Conservation (phyloP, 2,329 filamentous ascomycete species). For the Fusarium begoniae region DNA sequence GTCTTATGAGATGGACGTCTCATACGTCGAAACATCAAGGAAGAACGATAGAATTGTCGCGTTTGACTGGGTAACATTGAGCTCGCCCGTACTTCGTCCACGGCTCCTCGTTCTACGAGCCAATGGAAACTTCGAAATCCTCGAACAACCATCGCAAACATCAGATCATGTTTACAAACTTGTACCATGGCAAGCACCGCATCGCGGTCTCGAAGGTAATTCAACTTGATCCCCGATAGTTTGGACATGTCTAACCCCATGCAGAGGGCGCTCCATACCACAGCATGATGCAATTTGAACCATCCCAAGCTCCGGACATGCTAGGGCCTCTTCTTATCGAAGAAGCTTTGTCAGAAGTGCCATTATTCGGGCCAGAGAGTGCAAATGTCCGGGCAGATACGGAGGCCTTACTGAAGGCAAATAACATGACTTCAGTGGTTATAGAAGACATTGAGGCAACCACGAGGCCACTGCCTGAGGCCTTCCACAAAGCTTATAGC, state of each 20-base stretch:
- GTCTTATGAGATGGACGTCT: slow-evolving; percentile 70
- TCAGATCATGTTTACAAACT: slow-evolving; percentile 68
- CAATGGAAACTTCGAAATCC: slow-evolving; percentile 68
- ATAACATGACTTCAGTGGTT: slow-evolving; percentile 45
- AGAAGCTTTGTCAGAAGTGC: slow-evolving; percentile 61
- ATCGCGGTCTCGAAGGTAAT: slow-evolving; percentile 65
- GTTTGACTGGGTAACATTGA: slow-evolving; percentile 73
- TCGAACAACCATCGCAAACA: slow-evolving; percentile 68
- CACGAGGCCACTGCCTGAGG: slow-evolving; percentile 49
- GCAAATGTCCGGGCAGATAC: slow-evolving; percentile 54
- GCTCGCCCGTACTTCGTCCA: slow-evolving; percentile 63
- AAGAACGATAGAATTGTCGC: slow-evolving; percentile 71
- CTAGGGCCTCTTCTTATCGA: slow-evolving; percentile 65
- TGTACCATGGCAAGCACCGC: slow-evolving; percentile 68
- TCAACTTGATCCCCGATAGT: neutral
- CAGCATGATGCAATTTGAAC: slow-evolving; percentile 67
- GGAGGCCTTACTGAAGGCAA: slow-evolving; percentile 51
- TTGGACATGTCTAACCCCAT: slow-evolving; percentile 22
- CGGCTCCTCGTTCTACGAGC: slow-evolving; percentile 68
- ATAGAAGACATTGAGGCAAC: slow-evolving; percentile 52
- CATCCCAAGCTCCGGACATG: slow-evolving; percentile 60
- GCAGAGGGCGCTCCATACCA: slow-evolving; percentile 63
- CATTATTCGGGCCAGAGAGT: slow-evolving; percentile 66
- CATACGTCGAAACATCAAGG: slow-evolving; percentile 60
- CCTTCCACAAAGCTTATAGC: slow-evolving; percentile 53